Evolutionary conservation across 2,329 filamentous ascomycete species (phyloP).

Genomic region (Colletotrichum sp.): DNA sequence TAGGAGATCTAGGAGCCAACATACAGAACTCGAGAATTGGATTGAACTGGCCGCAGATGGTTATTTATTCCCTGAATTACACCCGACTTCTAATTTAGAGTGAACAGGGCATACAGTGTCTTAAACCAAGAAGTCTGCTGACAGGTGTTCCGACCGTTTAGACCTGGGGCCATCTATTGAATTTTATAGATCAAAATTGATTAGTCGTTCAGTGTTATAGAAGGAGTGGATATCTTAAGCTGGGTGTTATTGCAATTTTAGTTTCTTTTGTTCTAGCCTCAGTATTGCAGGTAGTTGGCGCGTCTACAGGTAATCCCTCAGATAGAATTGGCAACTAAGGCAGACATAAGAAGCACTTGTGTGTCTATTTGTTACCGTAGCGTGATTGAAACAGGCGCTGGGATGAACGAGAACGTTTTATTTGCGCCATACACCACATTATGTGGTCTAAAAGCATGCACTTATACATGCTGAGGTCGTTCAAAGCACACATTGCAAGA

Average conservation of each 20-base stretch:
- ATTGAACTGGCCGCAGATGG: background rate
- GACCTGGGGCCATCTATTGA: too few species aligned
- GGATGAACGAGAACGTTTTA: background rate
- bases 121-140: background rate
- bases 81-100: too few species aligned
- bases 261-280: background rate
- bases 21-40: background rate
- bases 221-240: background rate
- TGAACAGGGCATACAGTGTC: background rate
- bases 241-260: background rate
- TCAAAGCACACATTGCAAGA: background rate
- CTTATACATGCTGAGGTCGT: background rate
- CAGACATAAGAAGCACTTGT: background rate
- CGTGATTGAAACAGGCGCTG: background rate
- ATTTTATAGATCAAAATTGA: too few species aligned
- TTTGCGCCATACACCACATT: background rate
- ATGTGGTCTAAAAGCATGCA: background rate
- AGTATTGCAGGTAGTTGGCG: fast-evolving
- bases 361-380: background rate
- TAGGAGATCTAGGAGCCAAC: background rate
- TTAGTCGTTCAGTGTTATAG: too few species aligned
- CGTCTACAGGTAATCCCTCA: background rate
- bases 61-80: background rate
- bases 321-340: background rate
- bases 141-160: too few species aligned